Evolutionary conservation across 306 rosid genomes (phyloP).

Genomic region (Carpinus fangiana): DNA sequence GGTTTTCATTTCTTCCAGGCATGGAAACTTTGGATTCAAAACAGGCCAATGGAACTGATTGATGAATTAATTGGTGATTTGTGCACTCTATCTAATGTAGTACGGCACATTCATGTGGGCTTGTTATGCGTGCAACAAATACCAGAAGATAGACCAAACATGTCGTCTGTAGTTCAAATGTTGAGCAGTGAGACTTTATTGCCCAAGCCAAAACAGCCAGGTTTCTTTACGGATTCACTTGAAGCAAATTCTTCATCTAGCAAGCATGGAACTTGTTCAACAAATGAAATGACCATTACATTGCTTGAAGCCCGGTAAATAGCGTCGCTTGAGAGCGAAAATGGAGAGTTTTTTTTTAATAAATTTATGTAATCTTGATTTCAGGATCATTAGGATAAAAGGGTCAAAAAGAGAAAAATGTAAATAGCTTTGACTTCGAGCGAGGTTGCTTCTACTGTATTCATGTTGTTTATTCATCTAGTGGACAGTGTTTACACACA

Average conservation of each 20-base stretch:
- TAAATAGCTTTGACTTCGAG: too few relatives aligned
- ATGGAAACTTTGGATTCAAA: slow-evolving; percentile 34
- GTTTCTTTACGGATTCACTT: slow-evolving; percentile 23
- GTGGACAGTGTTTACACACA: too few relatives aligned
- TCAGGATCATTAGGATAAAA: background rate
- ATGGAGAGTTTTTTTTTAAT: background rate
- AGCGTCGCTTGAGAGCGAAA: background rate
- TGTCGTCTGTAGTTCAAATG: slow-evolving; percentile 49
- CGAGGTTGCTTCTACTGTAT: too few relatives aligned
- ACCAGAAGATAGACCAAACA: slow-evolving; percentile 57
- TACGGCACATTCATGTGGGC: slow-evolving; percentile 51
- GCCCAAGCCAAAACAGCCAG: slow-evolving; percentile 51
- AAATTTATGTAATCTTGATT: background rate
- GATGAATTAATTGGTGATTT: slow-evolving; percentile 21
- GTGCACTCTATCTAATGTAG: slow-evolving; percentile 7
- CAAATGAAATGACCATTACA: slow-evolving; percentile 30
- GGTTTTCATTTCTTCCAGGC: slow-evolving; percentile 11
- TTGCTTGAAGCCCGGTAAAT: slow-evolving; percentile 32
- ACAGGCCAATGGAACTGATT: slow-evolving; percentile 7
- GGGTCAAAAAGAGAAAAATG: slow-evolving; percentile 16
- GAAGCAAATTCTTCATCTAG: slow-evolving; percentile 21
- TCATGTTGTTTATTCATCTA: too few relatives aligned
- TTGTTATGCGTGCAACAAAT: slow-evolving; percentile 53
- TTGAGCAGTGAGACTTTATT: slow-evolving; percentile 38
- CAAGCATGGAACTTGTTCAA: slow-evolving; percentile 12